phyloP scores from a whole-genome alignment of 2,329 filamentous ascomycete genomes.

The Thielaviopsis populi region DNA sequence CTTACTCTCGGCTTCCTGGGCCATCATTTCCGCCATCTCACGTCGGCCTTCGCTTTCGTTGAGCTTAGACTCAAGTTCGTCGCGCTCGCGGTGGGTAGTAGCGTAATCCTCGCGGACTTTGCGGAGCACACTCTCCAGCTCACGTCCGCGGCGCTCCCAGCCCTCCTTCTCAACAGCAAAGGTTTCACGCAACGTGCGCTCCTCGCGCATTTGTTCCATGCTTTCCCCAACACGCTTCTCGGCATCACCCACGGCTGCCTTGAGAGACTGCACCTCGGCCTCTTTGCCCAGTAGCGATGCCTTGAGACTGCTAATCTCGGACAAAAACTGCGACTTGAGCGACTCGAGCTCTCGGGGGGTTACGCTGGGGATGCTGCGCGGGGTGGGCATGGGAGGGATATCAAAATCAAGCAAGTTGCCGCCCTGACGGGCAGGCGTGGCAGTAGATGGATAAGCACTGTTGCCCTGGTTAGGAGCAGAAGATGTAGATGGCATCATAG shows the following conservation, averaged over 20 bases:
- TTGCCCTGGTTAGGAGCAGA: not conserved
- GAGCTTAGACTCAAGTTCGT: constrained; percentile 59
- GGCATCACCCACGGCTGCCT: constrained; percentile 74
- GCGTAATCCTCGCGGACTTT: constrained; percentile 72
- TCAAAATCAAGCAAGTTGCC: constrained; percentile 62
- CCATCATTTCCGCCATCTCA: constrained; percentile 59
- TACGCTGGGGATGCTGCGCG: constrained; percentile 76
- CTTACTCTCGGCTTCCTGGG: constrained; percentile 60
- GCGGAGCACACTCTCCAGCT: constrained; percentile 69
- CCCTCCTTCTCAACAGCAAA: constrained; percentile 59
- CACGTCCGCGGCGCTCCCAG: constrained; percentile 72
- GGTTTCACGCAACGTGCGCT: constrained; percentile 53
- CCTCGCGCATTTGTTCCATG: constrained; percentile 68
- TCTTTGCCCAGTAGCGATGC: constrained; percentile 86
- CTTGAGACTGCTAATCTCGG: constrained; percentile 86
- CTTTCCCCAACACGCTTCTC: constrained; percentile 83
- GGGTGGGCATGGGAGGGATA: constrained; percentile 83
- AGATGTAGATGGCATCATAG: constrained; percentile 15
- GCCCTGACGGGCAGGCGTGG: constrained; percentile 40
- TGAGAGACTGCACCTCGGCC: constrained; percentile 75
- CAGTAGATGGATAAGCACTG: constrained; percentile 20
- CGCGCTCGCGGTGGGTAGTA: constrained; percentile 61
- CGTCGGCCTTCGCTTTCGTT: constrained; percentile 63
- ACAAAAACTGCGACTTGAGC: constrained; percentile 77
- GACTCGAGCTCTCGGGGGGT: constrained; percentile 86